phyloP scores from a whole-genome alignment of 179 eudicot genomes.

The Carnegiea gigantea region DNA sequence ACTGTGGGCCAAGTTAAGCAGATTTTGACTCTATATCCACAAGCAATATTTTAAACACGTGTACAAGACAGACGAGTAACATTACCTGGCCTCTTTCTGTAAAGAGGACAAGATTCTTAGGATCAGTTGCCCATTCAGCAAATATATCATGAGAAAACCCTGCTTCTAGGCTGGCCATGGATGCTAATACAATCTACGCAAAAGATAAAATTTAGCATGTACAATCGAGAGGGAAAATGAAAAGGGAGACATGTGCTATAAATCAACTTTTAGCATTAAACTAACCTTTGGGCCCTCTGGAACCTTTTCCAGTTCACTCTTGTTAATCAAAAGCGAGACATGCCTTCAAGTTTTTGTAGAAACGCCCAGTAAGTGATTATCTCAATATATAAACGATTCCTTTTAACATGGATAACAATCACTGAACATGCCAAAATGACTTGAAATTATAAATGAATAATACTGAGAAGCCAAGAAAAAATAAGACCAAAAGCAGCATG shows the following conservation, averaged over 20 bases:
- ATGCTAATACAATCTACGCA: constrained; percentile 82
- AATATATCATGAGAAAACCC: constrained; percentile 96
- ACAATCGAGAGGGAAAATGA: constrained; percentile 15
- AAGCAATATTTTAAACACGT: not conserved
- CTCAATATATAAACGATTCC: constrained; percentile 22
- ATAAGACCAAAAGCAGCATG: constrained; percentile 3
- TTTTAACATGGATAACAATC: not conserved
- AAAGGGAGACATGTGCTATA: constrained; percentile 15
- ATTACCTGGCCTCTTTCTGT: constrained; percentile 98
- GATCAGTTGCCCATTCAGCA: constrained; percentile 95
- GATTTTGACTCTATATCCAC: not conserved
- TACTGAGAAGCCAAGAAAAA: not conserved
- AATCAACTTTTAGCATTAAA: not conserved
- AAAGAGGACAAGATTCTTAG: constrained; percentile 87
- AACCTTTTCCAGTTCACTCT: constrained; percentile 76
- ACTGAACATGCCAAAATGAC: not conserved
- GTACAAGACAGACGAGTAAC: not conserved
- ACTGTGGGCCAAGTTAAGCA: not conserved
- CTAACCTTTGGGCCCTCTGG: constrained; percentile 95
- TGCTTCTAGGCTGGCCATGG: constrained; percentile 96
- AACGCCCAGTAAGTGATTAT: constrained; percentile 27
- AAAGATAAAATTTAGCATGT: constrained; percentile 9
- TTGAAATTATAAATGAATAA: not conserved
- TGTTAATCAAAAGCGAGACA: constrained; percentile 73
- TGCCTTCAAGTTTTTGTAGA: constrained; percentile 53